Conservation (phyloP, 176 grass and related monocot species). For the Avena insularis region DNA sequence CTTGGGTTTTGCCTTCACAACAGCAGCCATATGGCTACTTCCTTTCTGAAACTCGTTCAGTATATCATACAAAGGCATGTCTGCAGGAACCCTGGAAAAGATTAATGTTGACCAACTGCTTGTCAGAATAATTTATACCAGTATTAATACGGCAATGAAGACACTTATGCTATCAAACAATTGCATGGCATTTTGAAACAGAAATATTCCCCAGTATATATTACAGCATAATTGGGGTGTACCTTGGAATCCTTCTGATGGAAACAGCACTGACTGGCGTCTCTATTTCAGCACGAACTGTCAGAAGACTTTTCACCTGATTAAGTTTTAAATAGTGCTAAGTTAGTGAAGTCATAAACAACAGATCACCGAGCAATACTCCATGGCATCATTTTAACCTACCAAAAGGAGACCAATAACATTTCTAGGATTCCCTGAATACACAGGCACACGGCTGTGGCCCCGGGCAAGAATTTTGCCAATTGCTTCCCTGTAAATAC, state of each 20-base stretch:
- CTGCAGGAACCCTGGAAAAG: slow-evolving; percentile 86
- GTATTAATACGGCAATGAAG: slow-evolving; percentile 25
- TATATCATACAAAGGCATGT: slow-evolving; percentile 99
- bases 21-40: slow-evolving; percentile 99
- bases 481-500: slow-evolving; percentile 86
- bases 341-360: slow-evolving; percentile 23
- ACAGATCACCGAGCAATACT: slow-evolving; percentile 12
- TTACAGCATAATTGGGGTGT: slow-evolving; percentile 2
- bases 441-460: slow-evolving; percentile 98
- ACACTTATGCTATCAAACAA: slow-evolving; percentile 14
- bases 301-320: slow-evolving; percentile 99
- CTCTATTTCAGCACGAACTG: slow-evolving; percentile 98
- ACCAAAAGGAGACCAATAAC: slow-evolving; percentile 98
- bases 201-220: slow-evolving; percentile 21
- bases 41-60: slow-evolving; percentile 99
- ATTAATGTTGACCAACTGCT: slow-evolving; percentile 39
- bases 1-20: slow-evolving; percentile 82
- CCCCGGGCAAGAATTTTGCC: slow-evolving; percentile 99
- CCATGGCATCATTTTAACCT: slow-evolving; percentile 40
- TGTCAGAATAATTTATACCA: slow-evolving; percentile 20
- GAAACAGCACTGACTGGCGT: slow-evolving; percentile 99
- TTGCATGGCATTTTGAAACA: slow-evolving; percentile 5
- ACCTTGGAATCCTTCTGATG: slow-evolving; percentile 98
- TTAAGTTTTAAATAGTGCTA: slow-evolving; percentile 37
- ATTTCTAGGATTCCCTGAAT: slow-evolving; percentile 85